phyloP scores from a whole-genome alignment of 2,329 filamentous ascomycete species.

The Diaporthe citriasiana region DNA sequence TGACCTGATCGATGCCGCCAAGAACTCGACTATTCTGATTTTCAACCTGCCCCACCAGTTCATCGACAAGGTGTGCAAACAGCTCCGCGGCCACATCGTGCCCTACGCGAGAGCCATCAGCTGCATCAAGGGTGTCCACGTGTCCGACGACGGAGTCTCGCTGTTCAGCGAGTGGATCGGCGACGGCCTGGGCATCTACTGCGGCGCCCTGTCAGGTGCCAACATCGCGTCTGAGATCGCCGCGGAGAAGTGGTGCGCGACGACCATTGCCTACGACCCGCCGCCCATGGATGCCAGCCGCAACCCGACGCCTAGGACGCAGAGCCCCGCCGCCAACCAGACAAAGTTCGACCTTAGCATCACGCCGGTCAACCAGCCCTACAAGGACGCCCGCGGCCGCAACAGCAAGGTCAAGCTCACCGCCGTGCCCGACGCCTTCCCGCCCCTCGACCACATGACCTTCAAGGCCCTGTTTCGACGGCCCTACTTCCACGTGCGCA shows the following conservation, averaged over 20 bases:
- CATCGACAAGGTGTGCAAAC: slow-evolving; percentile 86
- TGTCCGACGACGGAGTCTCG: slow-evolving; percentile 86
- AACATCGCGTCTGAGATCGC: slow-evolving; percentile 98
- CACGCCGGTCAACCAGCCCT: slow-evolving; percentile 66
- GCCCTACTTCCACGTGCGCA: slow-evolving; percentile 96
- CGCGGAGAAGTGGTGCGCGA: slow-evolving; percentile 96
- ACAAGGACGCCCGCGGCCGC: slow-evolving; percentile 78
- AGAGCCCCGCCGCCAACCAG: slow-evolving; percentile 57
- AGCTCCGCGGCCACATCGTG: slow-evolving; percentile 88
- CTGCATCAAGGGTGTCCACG: slow-evolving; percentile 98
- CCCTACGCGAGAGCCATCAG: slow-evolving; percentile 94
- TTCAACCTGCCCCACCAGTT: slow-evolving; percentile 99
- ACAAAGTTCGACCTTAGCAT: slow-evolving; percentile 67
- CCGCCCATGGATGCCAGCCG: slow-evolving; percentile 86
- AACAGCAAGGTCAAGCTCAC: slow-evolving; percentile 78
- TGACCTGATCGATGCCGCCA: slow-evolving; percentile 83
- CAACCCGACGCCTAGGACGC: slow-evolving; percentile 71
- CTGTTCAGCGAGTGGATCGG: slow-evolving; percentile 97
- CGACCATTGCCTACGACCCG: slow-evolving; percentile 95
- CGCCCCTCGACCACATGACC: slow-evolving; percentile 85
- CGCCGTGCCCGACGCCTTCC: slow-evolving; percentile 84
- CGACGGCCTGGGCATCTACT: slow-evolving; percentile 92
- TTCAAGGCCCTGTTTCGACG: slow-evolving; percentile 92
- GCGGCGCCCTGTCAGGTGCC: slow-evolving; percentile 92
- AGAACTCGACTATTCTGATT: slow-evolving; percentile 87